phyloP scores from a whole-genome alignment of 257 asterid species.

The Fraxinus excelsior region DNA sequence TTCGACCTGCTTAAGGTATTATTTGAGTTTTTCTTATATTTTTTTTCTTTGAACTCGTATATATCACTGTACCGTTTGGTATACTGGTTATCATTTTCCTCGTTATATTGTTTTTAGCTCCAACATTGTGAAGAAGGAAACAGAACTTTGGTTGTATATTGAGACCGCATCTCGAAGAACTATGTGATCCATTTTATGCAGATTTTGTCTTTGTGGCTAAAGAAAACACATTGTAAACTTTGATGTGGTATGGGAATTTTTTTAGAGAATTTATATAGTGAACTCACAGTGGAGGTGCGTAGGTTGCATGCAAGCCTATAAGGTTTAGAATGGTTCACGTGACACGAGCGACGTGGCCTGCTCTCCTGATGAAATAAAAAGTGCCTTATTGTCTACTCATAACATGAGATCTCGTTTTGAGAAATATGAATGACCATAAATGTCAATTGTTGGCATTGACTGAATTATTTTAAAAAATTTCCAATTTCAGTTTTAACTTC shows the following conservation, averaged over 20 bases:
- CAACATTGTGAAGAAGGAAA: conserved; percentile 7
- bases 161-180: neutral
- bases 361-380: neutral
- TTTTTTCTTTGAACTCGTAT: neutral
- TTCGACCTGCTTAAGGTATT: conserved; percentile 96
- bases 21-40: neutral
- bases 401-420: neutral
- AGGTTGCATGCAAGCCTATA: neutral
- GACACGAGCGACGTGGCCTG: neutral
- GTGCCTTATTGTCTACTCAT: conserved; percentile 12
- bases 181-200: neutral
- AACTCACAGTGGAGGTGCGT: neutral
- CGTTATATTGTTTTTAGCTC: conserved; percentile 1
- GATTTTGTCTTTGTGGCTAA: neutral
- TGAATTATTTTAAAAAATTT: neutral
- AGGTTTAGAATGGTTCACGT: neutral
- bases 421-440: neutral
- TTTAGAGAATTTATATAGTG: neutral
- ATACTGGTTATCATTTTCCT: neutral
- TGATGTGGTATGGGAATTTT: neutral
- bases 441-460: neutral
- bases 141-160: neutral
- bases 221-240: neutral
- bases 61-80: neutral
- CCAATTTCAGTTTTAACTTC: neutral